Conservation (phyloP, 2,329 filamentous ascomycete genomes). For the Microcyclospora tardicrescens region DNA sequence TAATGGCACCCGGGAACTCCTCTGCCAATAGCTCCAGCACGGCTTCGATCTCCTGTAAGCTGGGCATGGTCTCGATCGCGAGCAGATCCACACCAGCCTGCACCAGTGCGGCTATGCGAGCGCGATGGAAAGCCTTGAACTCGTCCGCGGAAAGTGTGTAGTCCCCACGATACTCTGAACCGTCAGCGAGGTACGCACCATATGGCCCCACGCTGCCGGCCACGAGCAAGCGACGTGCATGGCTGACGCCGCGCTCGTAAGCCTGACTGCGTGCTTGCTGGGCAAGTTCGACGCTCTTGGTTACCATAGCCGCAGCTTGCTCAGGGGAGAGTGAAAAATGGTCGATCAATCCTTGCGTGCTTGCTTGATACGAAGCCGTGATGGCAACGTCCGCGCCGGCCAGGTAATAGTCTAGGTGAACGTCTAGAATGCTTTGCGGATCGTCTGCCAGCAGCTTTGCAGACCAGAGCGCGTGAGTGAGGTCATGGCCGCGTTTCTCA, state of each 20-base stretch:
- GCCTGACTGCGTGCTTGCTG: conserved; percentile 26
- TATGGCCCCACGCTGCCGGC: conserved; percentile 37
- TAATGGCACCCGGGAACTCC: conserved; percentile 26
- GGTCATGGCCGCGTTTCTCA: conserved; percentile 30
- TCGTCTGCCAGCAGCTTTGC: conserved; percentile 28
- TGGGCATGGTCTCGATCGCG: conserved; percentile 35
- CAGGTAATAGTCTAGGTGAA: conserved; percentile 33
- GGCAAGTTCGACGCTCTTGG: conserved; percentile 30
- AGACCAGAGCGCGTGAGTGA: conserved; percentile 34
- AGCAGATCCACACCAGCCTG: conserved; percentile 31
- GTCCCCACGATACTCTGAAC: conserved; percentile 34
- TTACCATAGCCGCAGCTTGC: conserved; percentile 26
- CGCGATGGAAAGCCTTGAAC: conserved; percentile 32
- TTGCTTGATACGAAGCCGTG: conserved; percentile 37
- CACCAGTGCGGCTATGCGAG: conserved; percentile 29
- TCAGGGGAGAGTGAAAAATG: conserved; percentile 24
- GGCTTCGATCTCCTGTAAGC: conserved; percentile 25
- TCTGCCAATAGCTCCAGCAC: conserved; percentile 25
- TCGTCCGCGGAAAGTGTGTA: conserved; percentile 21
- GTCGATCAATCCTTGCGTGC: conserved; percentile 27
- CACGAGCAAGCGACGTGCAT: conserved; percentile 18
- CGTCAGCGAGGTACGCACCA: conserved; percentile 35
- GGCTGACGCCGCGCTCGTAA: conserved; percentile 5
- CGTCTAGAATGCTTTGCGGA: conserved; percentile 29
- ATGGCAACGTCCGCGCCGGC: conserved; percentile 35